Evolutionary conservation across 1,284 basidiomycete species (phyloP), one percentile per base, ranked within the genome.

Genomic region (Moesziomyces globuligerus): DNA sequence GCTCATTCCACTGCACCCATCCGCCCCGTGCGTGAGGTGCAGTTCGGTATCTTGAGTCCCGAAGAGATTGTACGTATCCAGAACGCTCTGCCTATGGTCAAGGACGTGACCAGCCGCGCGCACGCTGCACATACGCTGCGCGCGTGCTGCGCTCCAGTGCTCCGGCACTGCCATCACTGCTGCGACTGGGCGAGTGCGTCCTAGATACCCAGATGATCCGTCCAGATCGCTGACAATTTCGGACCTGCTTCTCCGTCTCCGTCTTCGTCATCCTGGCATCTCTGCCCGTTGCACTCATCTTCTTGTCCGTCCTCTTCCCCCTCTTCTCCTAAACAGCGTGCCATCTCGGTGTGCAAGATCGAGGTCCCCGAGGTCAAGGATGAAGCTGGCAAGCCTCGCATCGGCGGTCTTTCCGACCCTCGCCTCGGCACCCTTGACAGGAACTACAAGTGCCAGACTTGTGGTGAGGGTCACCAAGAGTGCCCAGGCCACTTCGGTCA

Each of bases 361-460:
- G 95, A 98, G 85, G 90, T 92, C 85, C 94, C 95, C 15, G 96
- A 98, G 83, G 94, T 98, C 66, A 94, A 94, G 89, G 96, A 99
- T 82, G 96, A 99, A 83, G 86, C 71, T 21, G 75, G 90, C 89
- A 82, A 91, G 90, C 83, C 91, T 90, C 49, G 95, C 94, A 86
- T 87, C 89, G 57, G 94, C 34, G 96, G 96, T 66, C 87, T 98
- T 76, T 96, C 96, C 89, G 96, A 99, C 85, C 93, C 94, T 50
- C 89, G 93, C 60, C 93, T 98, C 90, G 96, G 96, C 45, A 99
- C 84, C 29, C 98, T 98, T 83, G 95, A 98, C 86, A 89, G 96
- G 72, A 98, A 98, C 84, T 98, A 96, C 86, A 98, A 98, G 86
- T 98, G 96, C 83, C 94, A 98, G 86, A 98, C 96, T 24, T 98